Conservation (phyloP, 2,329 filamentous ascomycete genomes). For the Pyricularia sp. region DNA sequence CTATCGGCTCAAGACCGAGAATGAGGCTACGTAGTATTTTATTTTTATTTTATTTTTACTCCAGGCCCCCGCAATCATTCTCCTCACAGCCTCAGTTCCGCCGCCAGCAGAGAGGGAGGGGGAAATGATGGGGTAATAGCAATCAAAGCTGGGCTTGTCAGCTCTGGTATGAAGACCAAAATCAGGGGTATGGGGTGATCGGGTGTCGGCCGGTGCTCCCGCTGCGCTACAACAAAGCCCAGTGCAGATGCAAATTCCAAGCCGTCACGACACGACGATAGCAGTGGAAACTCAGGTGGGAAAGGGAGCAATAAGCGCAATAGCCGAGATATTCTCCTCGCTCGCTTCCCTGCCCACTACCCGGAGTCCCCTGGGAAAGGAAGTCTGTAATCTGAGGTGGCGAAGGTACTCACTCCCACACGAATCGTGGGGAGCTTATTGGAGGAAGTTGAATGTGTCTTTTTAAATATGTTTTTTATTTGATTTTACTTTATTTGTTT, state of each 20-base stretch:
- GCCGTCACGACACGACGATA: neutral
- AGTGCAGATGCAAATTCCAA: neutral
- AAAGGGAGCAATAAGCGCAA: neutral
- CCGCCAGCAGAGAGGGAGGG: neutral
- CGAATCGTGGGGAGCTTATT: neutral
- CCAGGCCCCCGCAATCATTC: neutral
- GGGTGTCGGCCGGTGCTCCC: slow-evolving; percentile 5
- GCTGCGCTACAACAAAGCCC: neutral
- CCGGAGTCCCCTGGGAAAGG: neutral
- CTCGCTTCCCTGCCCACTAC: neutral
- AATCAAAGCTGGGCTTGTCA: neutral
- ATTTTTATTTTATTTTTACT: neutral
- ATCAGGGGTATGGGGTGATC: slow-evolving; percentile 1
- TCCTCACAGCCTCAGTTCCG: neutral
- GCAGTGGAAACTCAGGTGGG: neutral
- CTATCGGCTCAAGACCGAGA: neutral
- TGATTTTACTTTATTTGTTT: neutral
- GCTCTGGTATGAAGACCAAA: neutral
- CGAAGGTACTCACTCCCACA: neutral
- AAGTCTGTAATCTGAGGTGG: neutral
- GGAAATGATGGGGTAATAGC: slow-evolving; percentile 4
- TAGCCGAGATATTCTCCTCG: neutral
- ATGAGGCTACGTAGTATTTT: too few species aligned
- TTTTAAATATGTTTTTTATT: neutral
- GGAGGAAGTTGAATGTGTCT: neutral